Conservation (phyloP, 2,329 filamentous ascomycete species). For the Diaporthe capsici region DNA sequence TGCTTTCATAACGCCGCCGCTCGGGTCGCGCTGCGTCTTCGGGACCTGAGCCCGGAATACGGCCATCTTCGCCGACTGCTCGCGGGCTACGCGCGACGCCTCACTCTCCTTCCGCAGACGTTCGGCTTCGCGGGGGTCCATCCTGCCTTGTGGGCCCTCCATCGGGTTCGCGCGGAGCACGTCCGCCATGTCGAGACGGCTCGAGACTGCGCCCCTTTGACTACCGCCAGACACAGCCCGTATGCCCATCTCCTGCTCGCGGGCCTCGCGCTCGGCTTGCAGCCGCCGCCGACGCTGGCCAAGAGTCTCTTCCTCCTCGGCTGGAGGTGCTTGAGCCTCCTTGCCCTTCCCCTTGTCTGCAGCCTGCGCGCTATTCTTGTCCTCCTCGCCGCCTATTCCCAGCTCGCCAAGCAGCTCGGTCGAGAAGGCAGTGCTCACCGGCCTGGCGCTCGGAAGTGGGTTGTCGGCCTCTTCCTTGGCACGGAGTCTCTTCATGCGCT, state of each 20-base stretch:
- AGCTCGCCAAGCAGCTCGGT: conserved; percentile 78
- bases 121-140: conserved; percentile 58
- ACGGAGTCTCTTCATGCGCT: conserved; percentile 75
- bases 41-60: conserved; percentile 66
- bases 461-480: conserved; percentile 65
- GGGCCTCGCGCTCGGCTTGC: conserved; percentile 77
- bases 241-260: conserved; percentile 66
- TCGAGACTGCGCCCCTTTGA: conserved; percentile 50
- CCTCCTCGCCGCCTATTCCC: conserved; percentile 63
- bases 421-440: conserved; percentile 77
- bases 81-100: conserved; percentile 56
- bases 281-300: conserved; percentile 82
- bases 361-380: conserved; percentile 44
- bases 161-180: conserved; percentile 64
- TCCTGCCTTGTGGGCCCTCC: conserved; percentile 47
- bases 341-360: conserved; percentile 48
- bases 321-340: conserved; percentile 46
- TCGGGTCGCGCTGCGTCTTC: conserved; percentile 51
- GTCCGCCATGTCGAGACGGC: conserved; percentile 71
- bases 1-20: conserved; percentile 50
- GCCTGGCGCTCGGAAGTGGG: conserved; percentile 66
- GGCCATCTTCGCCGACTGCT: conserved; percentile 64
- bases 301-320: conserved; percentile 80
- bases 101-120: conserved; percentile 58
- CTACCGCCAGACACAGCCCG: conserved; percentile 47